phyloP scores from a whole-genome alignment of 176 grass and related monocot genomes.

The Triticum aestivum region DNA sequence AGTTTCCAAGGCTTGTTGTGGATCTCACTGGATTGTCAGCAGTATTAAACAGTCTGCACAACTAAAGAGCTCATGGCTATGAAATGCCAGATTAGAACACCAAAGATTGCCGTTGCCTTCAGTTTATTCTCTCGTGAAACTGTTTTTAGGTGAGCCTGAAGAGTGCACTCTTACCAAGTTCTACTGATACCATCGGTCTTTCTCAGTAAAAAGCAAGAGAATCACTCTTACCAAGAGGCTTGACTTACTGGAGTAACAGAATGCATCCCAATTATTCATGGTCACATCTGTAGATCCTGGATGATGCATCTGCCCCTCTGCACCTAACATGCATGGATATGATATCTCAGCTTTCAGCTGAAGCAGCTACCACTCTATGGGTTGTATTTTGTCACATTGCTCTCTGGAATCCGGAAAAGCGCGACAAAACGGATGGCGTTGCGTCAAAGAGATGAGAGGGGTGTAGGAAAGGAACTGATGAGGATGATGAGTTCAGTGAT shows the following conservation, averaged over 20 bases:
- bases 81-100: conserved; percentile 13
- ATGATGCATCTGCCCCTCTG: conserved; percentile 14
- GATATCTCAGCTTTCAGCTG: conserved; percentile 12
- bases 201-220: neutral
- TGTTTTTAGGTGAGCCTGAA: neutral
- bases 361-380: conserved; percentile 19
- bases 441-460: conserved; percentile 21
- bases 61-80: neutral
- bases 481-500: conserved; percentile 23
- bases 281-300: conserved; percentile 41
- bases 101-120: neutral
- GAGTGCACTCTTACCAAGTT: conserved; percentile 4
- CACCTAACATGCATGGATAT: conserved; percentile 24
- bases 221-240: neutral
- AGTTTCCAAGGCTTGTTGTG: neutral
- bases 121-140: neutral
- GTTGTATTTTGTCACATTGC: conserved; percentile 37
- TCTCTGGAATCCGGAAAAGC: conserved; percentile 28
- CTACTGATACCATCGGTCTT: neutral
- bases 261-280: conserved; percentile 39
- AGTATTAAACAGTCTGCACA: neutral
- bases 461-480: conserved; percentile 19
- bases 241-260: neutral
- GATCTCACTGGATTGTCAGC: neutral
- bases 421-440: conserved; percentile 10